Percentiles rank a stretch among this genome's conserved stretches.
phyloP scores from a whole-genome alignment of 352 stramenopile genomes.

The Phytophthora agathidicida region DNA sequence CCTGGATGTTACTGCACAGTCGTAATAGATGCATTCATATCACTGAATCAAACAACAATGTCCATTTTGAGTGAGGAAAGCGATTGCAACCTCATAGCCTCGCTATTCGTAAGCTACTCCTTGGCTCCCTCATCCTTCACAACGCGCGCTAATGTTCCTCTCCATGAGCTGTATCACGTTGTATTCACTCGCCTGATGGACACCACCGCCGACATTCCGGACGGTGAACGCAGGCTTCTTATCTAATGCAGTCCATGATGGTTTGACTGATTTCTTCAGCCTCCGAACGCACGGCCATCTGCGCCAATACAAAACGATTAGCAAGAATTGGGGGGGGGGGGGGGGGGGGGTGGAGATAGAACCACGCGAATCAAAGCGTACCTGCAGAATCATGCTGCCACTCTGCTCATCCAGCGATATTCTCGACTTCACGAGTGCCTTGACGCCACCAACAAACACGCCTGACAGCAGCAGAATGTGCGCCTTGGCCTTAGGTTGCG shows the following conservation, averaged over 20 bases:
- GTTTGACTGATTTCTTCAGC: constrained; percentile 94
- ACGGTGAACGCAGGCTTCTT: constrained; percentile 39
- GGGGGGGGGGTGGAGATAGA: neutral
- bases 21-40: constrained; percentile 14
- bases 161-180: constrained; percentile 29
- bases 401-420: constrained; percentile 91
- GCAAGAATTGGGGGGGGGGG: neutral
- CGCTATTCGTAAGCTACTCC: constrained; percentile 22
- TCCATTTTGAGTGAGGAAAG: constrained; percentile 35
- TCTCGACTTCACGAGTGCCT: constrained; percentile 96
- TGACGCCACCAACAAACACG: constrained; percentile 95
- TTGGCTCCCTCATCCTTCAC: constrained; percentile 6
- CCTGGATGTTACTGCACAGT: constrained; percentile 40
- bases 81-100: constrained; percentile 28
- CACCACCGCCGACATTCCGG: constrained; percentile 11
- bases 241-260: constrained; percentile 97
- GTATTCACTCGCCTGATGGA: constrained; percentile 21
- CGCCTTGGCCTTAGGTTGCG: constrained; percentile 90
- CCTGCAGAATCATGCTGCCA: constrained; percentile 93
- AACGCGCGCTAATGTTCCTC: constrained; percentile 32
- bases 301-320: constrained; percentile 21
- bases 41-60: constrained; percentile 43
- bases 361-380: constrained; percentile 17
- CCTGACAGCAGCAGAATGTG: constrained; percentile 97
- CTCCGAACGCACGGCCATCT: constrained; percentile 98